A percentile compares a stretch with the other conserved stretches of the same genome.
Evolutionary conservation across 768 basidiomycete genomes (phyloP).

Genomic region (Leccinum arenicola): DNA sequence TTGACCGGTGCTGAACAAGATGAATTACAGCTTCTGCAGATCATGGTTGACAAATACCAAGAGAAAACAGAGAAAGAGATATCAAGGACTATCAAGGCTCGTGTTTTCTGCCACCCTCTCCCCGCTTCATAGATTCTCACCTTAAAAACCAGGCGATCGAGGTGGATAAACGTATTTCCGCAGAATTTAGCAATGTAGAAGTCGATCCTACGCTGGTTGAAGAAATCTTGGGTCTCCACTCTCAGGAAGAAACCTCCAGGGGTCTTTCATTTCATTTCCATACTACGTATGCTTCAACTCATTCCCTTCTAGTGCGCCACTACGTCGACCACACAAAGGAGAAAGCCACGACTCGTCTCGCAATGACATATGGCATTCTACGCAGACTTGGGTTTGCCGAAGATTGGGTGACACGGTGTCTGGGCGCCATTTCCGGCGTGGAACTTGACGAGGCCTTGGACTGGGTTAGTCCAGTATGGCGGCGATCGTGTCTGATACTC

Average conservation of each 20-base stretch:
- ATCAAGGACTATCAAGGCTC: conserved; percentile 64
- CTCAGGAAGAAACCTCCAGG: conserved; percentile 36
- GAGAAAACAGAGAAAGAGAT: conserved; percentile 90
- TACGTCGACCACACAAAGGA: conserved; percentile 60
- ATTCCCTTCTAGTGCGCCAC: conserved; percentile 7
- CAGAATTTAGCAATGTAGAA: conserved; percentile 57
- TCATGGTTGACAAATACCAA: conserved; percentile 75
- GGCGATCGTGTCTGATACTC: conserved; percentile 2
- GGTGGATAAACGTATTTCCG: conserved; percentile 73
- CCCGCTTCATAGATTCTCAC: not conserved
- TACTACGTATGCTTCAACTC: conserved; percentile 1
- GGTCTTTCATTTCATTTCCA: conserved; percentile 4
- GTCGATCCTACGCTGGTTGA: conserved; percentile 58
- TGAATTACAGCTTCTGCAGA: conserved; percentile 62
- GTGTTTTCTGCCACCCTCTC: not conserved
- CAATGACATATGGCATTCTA: conserved; percentile 77
- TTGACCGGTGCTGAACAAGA: conserved; percentile 35
- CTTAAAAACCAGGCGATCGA: conserved; percentile 55
- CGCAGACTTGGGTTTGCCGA: conserved; percentile 75
- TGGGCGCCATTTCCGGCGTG: conserved; percentile 57
- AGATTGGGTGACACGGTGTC: conserved; percentile 65
- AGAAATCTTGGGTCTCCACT: conserved; percentile 54
- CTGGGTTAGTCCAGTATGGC: conserved; percentile 60
- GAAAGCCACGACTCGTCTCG: conserved; percentile 67
- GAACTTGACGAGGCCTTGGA: conserved; percentile 88